Percentiles rank a stretch among this genome's conserved stretches.
Evolutionary conservation across 164 flowering plant genomes (phyloP).

Genomic region (Berberis vulgaris): DNA sequence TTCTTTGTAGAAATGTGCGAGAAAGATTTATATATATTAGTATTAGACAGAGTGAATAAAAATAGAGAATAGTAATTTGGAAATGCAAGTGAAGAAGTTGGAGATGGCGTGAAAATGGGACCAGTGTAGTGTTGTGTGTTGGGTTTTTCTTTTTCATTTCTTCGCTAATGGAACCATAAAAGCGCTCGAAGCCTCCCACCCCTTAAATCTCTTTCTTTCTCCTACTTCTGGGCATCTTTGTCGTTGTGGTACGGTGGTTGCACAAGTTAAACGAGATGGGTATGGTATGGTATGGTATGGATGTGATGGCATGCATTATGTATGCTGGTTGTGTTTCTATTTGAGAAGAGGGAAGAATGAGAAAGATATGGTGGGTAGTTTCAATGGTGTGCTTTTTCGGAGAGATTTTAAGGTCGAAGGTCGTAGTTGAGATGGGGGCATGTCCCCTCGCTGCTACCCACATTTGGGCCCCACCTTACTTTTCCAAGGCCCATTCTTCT

Average conservation of each 20-base stretch:
- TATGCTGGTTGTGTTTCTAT: no score
- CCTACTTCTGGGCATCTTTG: constrained; percentile 9
- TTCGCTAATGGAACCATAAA: constrained; percentile 21
- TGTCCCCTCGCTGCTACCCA: constrained; percentile 22
- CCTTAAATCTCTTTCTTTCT: constrained; percentile 18
- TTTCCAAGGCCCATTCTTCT: no score
- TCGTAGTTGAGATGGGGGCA: constrained; percentile 44
- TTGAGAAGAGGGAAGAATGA: not conserved
- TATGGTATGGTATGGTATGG: not conserved
- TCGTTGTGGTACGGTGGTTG: constrained; percentile 38
- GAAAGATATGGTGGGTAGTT: constrained; percentile 21
- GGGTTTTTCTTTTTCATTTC: not conserved
- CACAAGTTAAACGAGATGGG: constrained; percentile 24
- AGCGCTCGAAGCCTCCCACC: constrained; percentile 42
- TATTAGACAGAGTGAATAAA: no score
- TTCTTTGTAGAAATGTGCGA: no score
- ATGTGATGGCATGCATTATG: not conserved
- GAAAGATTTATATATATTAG: no score
- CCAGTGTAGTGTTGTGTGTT: no score
- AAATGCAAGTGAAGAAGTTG: no score
- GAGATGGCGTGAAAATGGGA: no score
- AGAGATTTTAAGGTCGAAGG: constrained; percentile 58
- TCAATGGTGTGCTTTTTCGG: constrained; percentile 20
- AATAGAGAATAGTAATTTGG: no score
- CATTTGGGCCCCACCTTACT: no score